Conservation (phyloP, 2,329 filamentous ascomycete species). For the Torrubiella hemipterigena region DNA sequence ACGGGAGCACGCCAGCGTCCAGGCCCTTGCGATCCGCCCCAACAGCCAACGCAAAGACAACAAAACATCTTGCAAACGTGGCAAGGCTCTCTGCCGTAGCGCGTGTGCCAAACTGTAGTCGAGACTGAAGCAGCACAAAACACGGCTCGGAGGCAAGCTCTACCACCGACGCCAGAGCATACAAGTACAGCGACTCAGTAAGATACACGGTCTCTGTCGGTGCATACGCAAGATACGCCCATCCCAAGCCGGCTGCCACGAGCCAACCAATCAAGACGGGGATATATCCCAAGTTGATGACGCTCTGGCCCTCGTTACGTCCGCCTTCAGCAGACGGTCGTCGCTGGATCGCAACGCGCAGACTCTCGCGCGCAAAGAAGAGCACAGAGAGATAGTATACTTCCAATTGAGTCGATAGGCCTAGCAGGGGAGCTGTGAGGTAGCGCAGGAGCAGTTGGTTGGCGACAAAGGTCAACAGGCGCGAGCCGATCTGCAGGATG, state of each 20-base stretch:
- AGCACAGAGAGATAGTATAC: constrained; percentile 88
- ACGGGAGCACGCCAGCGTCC: constrained; percentile 69
- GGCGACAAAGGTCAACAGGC: constrained; percentile 76
- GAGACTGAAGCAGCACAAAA: constrained; percentile 78
- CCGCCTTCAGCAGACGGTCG: constrained; percentile 29
- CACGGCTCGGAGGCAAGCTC: constrained; percentile 81
- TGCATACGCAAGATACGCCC: constrained; percentile 51
- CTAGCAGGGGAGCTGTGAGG: constrained; percentile 73
- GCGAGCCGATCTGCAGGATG: constrained; percentile 75
- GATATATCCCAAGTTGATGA: constrained; percentile 81
- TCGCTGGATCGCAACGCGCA: constrained; percentile 84
- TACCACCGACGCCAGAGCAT: constrained; percentile 45
- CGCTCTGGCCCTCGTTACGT: constrained; percentile 49
- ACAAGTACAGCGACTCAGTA: constrained; percentile 35
- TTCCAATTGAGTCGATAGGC: constrained; percentile 80
- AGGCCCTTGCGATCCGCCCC: constrained; percentile 39
- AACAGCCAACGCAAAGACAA: constrained; percentile 60
- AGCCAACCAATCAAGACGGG: constrained; percentile 56
- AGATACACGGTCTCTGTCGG: constrained; percentile 44
- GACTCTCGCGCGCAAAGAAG: constrained; percentile 84
- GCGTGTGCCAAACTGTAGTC: constrained; percentile 66
- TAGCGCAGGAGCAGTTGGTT: constrained; percentile 87
- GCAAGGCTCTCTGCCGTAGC: constrained; percentile 75
- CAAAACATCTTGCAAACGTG: constrained; percentile 63
- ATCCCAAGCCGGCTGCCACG: constrained; percentile 51